phyloP scores from a whole-genome alignment of 2,329 filamentous ascomycete species.

The Stemphylium beticola region DNA sequence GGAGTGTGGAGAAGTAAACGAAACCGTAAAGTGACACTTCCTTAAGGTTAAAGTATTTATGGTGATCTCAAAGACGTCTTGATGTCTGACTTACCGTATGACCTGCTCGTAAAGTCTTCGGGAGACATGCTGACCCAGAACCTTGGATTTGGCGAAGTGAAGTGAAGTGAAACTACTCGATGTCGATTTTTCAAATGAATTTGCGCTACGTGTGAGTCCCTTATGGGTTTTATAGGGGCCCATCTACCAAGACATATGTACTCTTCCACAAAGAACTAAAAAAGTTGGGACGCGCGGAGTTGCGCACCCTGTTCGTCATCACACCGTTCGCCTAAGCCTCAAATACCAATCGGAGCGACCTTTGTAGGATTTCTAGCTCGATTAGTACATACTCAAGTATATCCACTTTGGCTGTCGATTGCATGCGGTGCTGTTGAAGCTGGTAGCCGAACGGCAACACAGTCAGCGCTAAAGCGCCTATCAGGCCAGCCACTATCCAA shows the following conservation, averaged over 20 bases:
- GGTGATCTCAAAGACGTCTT: too few species aligned
- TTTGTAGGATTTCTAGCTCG: neutral
- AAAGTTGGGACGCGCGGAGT: too few species aligned
- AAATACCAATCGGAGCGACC: neutral
- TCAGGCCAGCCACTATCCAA: neutral
- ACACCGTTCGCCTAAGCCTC: neutral
- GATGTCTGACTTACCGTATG: conserved; percentile 17
- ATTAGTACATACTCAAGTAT: neutral
- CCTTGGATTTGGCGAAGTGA: neutral
- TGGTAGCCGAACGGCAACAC: neutral
- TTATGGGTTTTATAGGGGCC: too few species aligned
- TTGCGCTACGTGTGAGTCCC: neutral
- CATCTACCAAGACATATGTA: too few species aligned
- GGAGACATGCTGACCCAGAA: conserved; percentile 23
- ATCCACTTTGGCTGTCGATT: neutral
- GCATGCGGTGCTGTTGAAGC: neutral
- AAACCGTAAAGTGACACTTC: neutral
- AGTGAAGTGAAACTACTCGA: neutral
- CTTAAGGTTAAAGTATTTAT: neutral
- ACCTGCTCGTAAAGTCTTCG: conserved; percentile 28
- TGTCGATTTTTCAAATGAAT: neutral
- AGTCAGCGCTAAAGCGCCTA: neutral
- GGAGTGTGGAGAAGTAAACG: neutral
- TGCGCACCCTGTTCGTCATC: too few species aligned
- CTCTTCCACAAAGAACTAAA: too few species aligned